These are phyloP conservation scores for Trypethelium eluteriae DNA, from an alignment of 495 filamentous ascomycete species.

Conservation along the genomic window DNA sequence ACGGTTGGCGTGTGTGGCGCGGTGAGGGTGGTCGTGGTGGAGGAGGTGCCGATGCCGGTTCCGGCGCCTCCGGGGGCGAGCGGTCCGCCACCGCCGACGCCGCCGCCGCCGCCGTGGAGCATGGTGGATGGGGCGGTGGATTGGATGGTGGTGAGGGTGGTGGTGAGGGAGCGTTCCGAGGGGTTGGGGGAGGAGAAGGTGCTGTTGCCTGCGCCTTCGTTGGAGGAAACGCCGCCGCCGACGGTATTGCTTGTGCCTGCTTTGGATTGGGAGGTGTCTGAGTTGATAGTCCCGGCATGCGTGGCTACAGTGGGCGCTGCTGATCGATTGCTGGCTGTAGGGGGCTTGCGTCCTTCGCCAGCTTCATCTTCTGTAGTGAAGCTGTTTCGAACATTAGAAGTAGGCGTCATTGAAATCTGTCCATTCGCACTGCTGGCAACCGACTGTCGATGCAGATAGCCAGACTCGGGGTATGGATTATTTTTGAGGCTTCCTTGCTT, in stretches of 20 bases:
- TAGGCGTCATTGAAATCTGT: constrained; percentile 49
- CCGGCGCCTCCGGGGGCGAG: too few species aligned
- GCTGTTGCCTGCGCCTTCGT: constrained; percentile 60
- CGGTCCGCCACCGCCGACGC: too few species aligned
- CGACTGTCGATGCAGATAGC: constrained; percentile 36
- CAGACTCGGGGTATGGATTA: constrained; percentile 75
- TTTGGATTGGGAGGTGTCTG: constrained; percentile 70
- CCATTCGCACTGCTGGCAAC: constrained; percentile 44
- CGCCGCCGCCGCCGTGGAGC: constrained; percentile 30
- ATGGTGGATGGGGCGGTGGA: constrained; percentile 66
- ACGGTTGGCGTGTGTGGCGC: constrained; percentile 18
- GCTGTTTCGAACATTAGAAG: constrained; percentile 35
- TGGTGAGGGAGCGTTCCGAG: constrained; percentile 84
- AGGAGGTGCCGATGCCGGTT: too few species aligned
- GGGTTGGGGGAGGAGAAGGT: constrained; percentile 92
- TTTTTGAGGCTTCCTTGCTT: constrained; percentile 59
- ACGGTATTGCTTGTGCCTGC: constrained; percentile 62
- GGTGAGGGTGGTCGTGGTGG: constrained; percentile 27
- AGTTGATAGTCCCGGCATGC: constrained; percentile 65
- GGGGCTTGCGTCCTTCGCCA: constrained; percentile 42
- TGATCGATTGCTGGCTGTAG: constrained; percentile 58
- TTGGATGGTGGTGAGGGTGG: constrained; percentile 93
- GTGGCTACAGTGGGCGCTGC: constrained; percentile 74
- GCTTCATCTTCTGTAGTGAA: constrained; percentile 43
- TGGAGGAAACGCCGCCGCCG: constrained; percentile 56